phyloP scores from a whole-genome alignment of 2,329 filamentous ascomycete species.

The Aureobasidium sp. region DNA sequence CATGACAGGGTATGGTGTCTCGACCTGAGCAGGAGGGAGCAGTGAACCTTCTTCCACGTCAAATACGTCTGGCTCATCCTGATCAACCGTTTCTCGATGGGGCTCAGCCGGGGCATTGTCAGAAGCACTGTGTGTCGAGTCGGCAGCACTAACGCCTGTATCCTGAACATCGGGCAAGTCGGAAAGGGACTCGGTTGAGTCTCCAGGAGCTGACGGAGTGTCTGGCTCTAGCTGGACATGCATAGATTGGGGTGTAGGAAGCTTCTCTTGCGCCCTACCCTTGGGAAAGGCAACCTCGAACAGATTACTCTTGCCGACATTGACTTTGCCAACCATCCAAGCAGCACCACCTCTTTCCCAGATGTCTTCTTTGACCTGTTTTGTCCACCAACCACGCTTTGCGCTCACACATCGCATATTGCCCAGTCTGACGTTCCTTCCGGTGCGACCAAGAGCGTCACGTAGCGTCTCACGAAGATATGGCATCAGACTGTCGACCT shows the following conservation, averaged over 20 bases:
- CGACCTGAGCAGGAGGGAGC: slow-evolving; percentile 67
- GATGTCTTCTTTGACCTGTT: slow-evolving; percentile 76
- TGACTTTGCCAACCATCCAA: slow-evolving; percentile 98
- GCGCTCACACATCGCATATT: slow-evolving; percentile 84
- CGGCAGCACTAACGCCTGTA: not conserved
- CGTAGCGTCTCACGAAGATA: slow-evolving; percentile 73
- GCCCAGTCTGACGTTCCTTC: slow-evolving; percentile 69
- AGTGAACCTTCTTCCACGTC: slow-evolving; percentile 38
- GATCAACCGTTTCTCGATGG: not conserved
- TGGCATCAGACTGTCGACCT: slow-evolving; percentile 80
- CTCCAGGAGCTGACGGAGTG: not conserved
- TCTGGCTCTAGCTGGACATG: not conserved
- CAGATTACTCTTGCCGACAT: slow-evolving; percentile 91
- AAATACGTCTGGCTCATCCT: slow-evolving; percentile 17
- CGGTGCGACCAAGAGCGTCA: slow-evolving; percentile 62
- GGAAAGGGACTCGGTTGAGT: not conserved
- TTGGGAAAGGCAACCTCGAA: slow-evolving; percentile 85
- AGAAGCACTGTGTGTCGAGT: not conserved
- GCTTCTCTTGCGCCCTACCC: slow-evolving; percentile 38
- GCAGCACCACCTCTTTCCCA: slow-evolving; percentile 75
- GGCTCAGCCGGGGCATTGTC: not conserved
- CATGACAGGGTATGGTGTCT: slow-evolving; percentile 73
- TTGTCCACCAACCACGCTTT: slow-evolving; percentile 85
- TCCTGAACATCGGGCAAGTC: not conserved
- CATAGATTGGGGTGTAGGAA: not conserved